Percentiles rank a stretch among this genome's conserved stretches.
Conservation (phyloP, 75 land plant genomes). For the Cryptomeria japonica region DNA sequence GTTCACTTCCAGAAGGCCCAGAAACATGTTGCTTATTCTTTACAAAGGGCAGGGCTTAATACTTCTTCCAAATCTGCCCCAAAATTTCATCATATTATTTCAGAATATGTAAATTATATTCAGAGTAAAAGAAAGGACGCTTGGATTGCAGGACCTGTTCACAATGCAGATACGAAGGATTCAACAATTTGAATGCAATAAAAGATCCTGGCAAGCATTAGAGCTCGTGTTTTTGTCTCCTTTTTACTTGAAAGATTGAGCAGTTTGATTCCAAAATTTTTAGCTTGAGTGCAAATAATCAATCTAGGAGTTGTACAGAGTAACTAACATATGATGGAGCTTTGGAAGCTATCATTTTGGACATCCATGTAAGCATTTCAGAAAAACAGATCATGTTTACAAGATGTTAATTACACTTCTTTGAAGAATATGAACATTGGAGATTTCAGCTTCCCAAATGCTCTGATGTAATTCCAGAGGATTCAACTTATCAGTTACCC, state of each 20-base stretch:
- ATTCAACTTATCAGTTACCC: not conserved
- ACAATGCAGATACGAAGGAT: not conserved
- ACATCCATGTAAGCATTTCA: not conserved
- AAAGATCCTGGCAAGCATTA: not conserved
- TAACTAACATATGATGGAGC: not conserved
- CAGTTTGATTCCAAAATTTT: not conserved
- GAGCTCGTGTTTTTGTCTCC: not conserved
- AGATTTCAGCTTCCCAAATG: not conserved
- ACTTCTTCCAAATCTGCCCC: conserved; percentile 50
- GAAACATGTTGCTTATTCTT: conserved; percentile 44
- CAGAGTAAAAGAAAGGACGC: conserved; percentile 64
- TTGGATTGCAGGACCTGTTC: conserved; percentile 12
- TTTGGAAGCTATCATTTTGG: not conserved
- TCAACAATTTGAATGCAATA: not conserved
- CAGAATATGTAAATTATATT: conserved; percentile 73
- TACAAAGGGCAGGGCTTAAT: conserved; percentile 68
- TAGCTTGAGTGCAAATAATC: not conserved
- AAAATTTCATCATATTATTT: conserved; percentile 63
- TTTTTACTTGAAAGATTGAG: not conserved
- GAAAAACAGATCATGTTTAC: not conserved
- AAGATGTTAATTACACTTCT: not conserved
- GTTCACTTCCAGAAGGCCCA: conserved; percentile 65
- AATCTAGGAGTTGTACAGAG: not conserved
- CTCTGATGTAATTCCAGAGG: not conserved
- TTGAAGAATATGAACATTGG: not conserved